phyloP scores from a whole-genome alignment of 2,329 filamentous ascomycete species.

The Dendrostoma leiphaemia region DNA sequence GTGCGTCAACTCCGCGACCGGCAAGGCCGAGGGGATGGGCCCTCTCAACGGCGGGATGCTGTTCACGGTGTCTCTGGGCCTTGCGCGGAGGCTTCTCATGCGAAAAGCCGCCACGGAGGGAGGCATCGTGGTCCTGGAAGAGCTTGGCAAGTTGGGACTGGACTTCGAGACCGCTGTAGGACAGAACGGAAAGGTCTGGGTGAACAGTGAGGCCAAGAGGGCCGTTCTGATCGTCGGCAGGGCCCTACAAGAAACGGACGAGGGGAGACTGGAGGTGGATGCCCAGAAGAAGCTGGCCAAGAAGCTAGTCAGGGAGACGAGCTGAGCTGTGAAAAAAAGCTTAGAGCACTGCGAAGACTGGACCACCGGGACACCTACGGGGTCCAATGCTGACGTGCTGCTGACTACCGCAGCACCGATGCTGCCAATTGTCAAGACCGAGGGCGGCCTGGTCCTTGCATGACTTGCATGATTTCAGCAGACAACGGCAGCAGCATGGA shows the following conservation, averaged over 20 bases:
- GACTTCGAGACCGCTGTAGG: constrained; percentile 94
- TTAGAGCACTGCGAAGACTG: background rate
- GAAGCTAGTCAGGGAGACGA: constrained; percentile 60
- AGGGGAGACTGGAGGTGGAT: constrained; percentile 59
- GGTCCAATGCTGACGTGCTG: background rate
- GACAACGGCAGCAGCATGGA: background rate
- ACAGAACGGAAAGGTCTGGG: constrained; percentile 89
- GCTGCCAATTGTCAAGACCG: background rate
- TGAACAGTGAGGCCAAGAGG: constrained; percentile 73
- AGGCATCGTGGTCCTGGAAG: constrained; percentile 72
- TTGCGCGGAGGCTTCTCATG: constrained; percentile 77
- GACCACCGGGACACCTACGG: background rate
- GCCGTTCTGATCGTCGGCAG: constrained; percentile 76
- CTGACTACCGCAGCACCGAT: no score
- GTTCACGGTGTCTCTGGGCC: constrained; percentile 74
- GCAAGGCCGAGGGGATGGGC: constrained; percentile 84
- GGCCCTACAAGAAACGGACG: constrained; percentile 76
- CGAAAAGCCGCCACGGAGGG: constrained; percentile 60
- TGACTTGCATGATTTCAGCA: no score
- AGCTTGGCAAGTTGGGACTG: constrained; percentile 71
- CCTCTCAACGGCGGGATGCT: constrained; percentile 83
- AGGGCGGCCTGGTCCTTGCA: background rate
- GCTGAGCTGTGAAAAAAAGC: constrained; percentile 31
- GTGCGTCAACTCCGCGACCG: constrained; percentile 81
- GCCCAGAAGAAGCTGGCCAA: constrained; percentile 70